Evolutionary conservation across 345 rosid species (phyloP).

Genomic region (Aquilaria yunnanensis): DNA sequence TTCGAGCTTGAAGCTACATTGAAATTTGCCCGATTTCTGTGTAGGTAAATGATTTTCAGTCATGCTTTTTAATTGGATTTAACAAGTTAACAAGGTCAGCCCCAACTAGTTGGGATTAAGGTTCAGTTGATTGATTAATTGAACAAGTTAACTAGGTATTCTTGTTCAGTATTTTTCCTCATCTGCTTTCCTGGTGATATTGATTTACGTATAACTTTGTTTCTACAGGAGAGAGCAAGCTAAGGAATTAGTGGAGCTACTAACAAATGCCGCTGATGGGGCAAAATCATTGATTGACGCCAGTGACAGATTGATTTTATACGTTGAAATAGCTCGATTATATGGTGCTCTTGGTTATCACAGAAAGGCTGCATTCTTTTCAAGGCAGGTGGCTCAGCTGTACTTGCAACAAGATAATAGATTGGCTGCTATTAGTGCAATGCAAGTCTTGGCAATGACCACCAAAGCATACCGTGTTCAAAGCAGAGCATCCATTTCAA

Average conservation of each 20-base stretch:
- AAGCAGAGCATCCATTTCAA: conserved; percentile 73
- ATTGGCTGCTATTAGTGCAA: conserved; percentile 90
- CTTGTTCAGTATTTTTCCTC: background rate
- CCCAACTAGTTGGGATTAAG: too few species aligned
- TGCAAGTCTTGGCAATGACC: conserved; percentile 95
- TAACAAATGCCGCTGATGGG: conserved; percentile 93
- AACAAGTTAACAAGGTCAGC: background rate
- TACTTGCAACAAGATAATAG: conserved; percentile 92
- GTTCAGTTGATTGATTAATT: background rate
- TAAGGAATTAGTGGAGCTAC: conserved; percentile 87
- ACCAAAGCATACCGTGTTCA: conserved; percentile 90
- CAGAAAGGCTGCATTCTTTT: conserved; percentile 94
- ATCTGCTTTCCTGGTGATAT: background rate
- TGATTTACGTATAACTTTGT: conserved; percentile 4
- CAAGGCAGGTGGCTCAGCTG: conserved; percentile 96
- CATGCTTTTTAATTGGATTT: background rate
- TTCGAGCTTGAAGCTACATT: conserved; percentile 96
- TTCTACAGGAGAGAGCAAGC: conserved; percentile 71
- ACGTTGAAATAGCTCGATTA: conserved; percentile 87
- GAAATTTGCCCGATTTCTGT: conserved; percentile 93
- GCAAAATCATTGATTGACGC: conserved; percentile 96
- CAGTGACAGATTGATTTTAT: conserved; percentile 81
- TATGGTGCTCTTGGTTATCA: conserved; percentile 91
- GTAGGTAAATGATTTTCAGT: conserved; percentile 47
- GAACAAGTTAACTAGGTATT: background rate